Evolutionary conservation across 2,329 filamentous ascomycete species (phyloP).

Genomic region (Penicillium italicum): DNA sequence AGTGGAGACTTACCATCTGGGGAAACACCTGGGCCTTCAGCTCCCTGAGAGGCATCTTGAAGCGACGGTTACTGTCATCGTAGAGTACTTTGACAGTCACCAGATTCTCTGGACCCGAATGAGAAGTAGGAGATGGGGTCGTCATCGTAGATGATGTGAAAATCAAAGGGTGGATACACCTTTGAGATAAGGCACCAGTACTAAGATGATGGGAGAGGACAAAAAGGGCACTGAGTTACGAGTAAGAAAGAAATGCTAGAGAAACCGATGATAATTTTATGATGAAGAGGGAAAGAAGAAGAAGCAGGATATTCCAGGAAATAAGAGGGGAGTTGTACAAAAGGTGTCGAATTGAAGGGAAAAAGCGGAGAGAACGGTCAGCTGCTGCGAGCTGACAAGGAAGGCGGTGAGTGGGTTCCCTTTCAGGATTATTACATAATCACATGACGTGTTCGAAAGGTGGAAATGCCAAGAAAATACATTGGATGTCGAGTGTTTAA

Average conservation of each 20-base stretch:
- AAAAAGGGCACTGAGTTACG: slow-evolving; percentile 11
- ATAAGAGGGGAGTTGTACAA: slow-evolving; percentile 15
- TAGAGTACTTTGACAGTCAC: slow-evolving; percentile 84
- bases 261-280: slow-evolving; percentile 11
- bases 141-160: slow-evolving; percentile 24
- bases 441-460: slow-evolving; percentile 2
- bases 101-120: slow-evolving; percentile 61
- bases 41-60: slow-evolving; percentile 86
- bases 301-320: slow-evolving; percentile 9
- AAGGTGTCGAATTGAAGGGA: slow-evolving; percentile 18
- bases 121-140: slow-evolving; percentile 41
- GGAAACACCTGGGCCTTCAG: slow-evolving; percentile 71
- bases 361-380: slow-evolving; percentile 11
- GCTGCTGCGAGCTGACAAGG: neutral
- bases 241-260: slow-evolving; percentile 6
- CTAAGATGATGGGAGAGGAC: neutral
- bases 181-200: slow-evolving; percentile 12
- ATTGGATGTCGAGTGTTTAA: too few relatives aligned
- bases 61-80: slow-evolving; percentile 71
- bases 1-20: slow-evolving; percentile 67
- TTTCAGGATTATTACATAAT: neutral
- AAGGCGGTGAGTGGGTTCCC: neutral
- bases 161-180: slow-evolving; percentile 10
- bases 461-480: neutral
- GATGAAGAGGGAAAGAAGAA: slow-evolving; percentile 17